Conservation (phyloP, 805 yeast species). For the Ogataea trehaloabstinens region DNA sequence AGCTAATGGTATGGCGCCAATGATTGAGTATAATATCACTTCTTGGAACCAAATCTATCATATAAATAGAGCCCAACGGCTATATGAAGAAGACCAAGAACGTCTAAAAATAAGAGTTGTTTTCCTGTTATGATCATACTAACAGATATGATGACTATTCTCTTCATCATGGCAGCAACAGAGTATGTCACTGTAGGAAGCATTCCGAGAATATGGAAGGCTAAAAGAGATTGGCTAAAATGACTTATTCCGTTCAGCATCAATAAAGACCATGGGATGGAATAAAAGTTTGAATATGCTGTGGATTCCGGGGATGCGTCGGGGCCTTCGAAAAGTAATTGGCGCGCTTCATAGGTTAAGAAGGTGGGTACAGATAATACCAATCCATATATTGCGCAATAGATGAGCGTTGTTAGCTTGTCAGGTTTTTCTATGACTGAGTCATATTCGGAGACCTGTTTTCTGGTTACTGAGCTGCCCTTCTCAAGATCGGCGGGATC, state of each 20-base stretch:
- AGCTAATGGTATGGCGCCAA: slow-evolving; percentile 45
- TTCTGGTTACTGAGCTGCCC: slow-evolving; percentile 4
- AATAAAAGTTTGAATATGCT: slow-evolving; percentile 21
- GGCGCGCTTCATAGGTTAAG: slow-evolving; percentile 56
- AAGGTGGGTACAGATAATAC: slow-evolving; percentile 73
- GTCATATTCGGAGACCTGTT: slow-evolving; percentile 6
- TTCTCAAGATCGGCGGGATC: slow-evolving; percentile 11
- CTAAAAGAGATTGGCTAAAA: slow-evolving; percentile 74
- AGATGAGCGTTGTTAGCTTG: slow-evolving; percentile 75
- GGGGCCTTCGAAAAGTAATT: slow-evolving; percentile 14
- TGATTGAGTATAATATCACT: background rate
- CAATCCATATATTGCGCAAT: slow-evolving; percentile 75
- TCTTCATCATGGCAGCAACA: slow-evolving; percentile 82
- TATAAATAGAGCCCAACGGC: slow-evolving; percentile 58
- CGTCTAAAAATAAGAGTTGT: slow-evolving; percentile 43
- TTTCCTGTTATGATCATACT: slow-evolving; percentile 68
- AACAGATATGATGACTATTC: slow-evolving; percentile 78
- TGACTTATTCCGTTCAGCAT: slow-evolving; percentile 71
- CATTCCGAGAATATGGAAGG: slow-evolving; percentile 77
- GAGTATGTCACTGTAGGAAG: slow-evolving; percentile 84
- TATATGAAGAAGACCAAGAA: slow-evolving; percentile 49
- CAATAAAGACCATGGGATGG: slow-evolving; percentile 47
- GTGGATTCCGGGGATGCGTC: slow-evolving; percentile 6
- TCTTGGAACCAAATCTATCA: slow-evolving; percentile 51
- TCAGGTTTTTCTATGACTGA: slow-evolving; percentile 52